These are phyloP conservation scores for Diaporthe sp. DNA, from an alignment of 2,329 filamentous ascomycete species.

Conservation along the genomic window DNA sequence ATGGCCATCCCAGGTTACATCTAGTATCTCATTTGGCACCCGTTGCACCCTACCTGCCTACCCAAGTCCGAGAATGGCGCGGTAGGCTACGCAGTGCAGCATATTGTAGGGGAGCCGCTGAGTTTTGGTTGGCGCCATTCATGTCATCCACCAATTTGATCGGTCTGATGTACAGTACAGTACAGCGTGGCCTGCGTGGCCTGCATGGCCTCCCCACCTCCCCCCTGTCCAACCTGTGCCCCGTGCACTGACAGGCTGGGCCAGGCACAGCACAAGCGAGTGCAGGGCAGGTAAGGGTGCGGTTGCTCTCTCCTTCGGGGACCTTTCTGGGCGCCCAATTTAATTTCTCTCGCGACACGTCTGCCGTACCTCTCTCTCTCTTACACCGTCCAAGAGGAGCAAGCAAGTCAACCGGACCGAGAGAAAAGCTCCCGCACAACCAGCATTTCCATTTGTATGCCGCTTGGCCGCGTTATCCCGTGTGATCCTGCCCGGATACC, in stretches of 20 bases:
- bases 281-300: neutral
- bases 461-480: slow-evolving; percentile 17
- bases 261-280: slow-evolving; percentile 6
- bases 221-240: slow-evolving; percentile 9
- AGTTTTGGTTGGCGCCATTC: slow-evolving; percentile 23
- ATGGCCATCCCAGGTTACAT: slow-evolving; percentile 1
- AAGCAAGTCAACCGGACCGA: slow-evolving; percentile 25
- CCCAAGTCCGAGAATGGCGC: neutral
- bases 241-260: slow-evolving; percentile 14
- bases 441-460: slow-evolving; percentile 27
- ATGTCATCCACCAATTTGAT: slow-evolving; percentile 14
- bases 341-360: slow-evolving; percentile 33
- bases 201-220: neutral
- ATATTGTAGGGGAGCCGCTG: neutral
- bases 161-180: slow-evolving; percentile 23
- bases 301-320: slow-evolving; percentile 6
- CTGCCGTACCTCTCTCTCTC: slow-evolving; percentile 20
- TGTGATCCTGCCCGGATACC: slow-evolving; percentile 2
- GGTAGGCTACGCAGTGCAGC: neutral
- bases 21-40: neutral
- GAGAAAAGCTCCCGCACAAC: slow-evolving; percentile 11
- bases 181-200: slow-evolving; percentile 23
- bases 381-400: slow-evolving; percentile 11
- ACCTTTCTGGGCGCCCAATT: slow-evolving; percentile 32
- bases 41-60: slow-evolving; percentile 14